Evolutionary conservation across 129 eudicot genomes (phyloP).

Genomic region (Pseudognaphalium luteoalbum): DNA sequence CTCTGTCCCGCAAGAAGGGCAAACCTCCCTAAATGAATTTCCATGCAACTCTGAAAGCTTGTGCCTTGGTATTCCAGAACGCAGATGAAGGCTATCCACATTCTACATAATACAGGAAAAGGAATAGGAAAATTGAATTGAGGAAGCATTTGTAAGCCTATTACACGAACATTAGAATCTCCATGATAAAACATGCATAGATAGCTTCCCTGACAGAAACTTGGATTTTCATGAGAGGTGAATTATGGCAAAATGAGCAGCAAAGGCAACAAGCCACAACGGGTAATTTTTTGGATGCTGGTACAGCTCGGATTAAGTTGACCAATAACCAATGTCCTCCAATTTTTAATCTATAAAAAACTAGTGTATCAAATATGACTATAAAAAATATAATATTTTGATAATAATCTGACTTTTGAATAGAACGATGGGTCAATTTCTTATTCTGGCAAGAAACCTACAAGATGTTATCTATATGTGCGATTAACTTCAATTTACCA

Average conservation of each 20-base stretch:
- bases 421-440: neutral
- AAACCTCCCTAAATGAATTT: constrained; percentile 79
- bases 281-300: too few species aligned
- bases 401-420: neutral
- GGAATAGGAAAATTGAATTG: neutral
- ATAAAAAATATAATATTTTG: neutral
- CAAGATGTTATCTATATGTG: neutral
- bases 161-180: neutral
- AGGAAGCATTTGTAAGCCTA: constrained; percentile 9
- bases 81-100: constrained; percentile 87
- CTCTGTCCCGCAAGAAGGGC: constrained; percentile 81
- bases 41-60: constrained; percentile 90
- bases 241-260: neutral
- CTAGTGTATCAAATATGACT: neutral
- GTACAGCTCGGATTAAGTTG: too few species aligned
- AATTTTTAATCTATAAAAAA: neutral
- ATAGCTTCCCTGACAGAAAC: neutral
- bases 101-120: constrained; percentile 44
- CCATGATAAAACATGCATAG: neutral
- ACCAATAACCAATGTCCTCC: neutral
- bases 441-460: neutral
- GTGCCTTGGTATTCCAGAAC: constrained; percentile 85
- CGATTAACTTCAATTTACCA: neutral
- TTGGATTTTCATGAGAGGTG: neutral
- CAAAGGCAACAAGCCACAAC: neutral